A percentile compares a stretch with the other conserved stretches of the same genome.
Evolutionary conservation across 2,329 filamentous ascomycete genomes (phyloP).

Genomic region (Didymosphaeria variabile): DNA sequence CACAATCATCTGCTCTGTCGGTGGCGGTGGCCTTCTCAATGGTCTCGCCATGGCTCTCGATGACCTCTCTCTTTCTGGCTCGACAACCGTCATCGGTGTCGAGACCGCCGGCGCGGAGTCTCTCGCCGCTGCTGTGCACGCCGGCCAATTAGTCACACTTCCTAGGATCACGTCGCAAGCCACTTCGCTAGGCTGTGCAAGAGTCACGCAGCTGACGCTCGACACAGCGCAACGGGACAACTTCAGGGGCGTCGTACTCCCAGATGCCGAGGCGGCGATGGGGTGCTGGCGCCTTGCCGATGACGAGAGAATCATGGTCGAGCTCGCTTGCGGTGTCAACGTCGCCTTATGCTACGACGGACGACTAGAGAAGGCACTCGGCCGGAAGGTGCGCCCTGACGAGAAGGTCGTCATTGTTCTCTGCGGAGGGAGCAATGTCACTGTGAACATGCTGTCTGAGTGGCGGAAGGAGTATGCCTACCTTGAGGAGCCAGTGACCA

Average conservation of each 20-base stretch:
- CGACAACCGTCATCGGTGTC: conserved; percentile 69
- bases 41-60: conserved; percentile 77
- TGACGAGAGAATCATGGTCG: conserved; percentile 82
- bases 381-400: conserved; percentile 69
- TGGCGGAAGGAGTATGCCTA: conserved; percentile 55
- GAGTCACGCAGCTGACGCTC: conserved; percentile 74
- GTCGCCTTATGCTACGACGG: conserved; percentile 74
- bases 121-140: conserved; percentile 68
- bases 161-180: conserved; percentile 78
- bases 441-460: conserved; percentile 59
- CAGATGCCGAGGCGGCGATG: conserved; percentile 80
- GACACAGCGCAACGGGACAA: conserved; percentile 66
- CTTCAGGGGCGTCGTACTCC: conserved; percentile 70
- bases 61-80: conserved; percentile 41
- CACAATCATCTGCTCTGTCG: conserved; percentile 78
- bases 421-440: conserved; percentile 72
- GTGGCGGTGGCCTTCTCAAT: conserved; percentile 81
- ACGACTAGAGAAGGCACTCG: conserved; percentile 64
- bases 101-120: conserved; percentile 80
- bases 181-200: conserved; percentile 75
- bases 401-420: conserved; percentile 85
- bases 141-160: conserved; percentile 68
- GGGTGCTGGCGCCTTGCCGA: conserved; percentile 81
- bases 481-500: conserved; percentile 17
- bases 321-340: conserved; percentile 85